phyloP scores from a whole-genome alignment of 768 basidiomycete species.

The Lepiota venenata region DNA sequence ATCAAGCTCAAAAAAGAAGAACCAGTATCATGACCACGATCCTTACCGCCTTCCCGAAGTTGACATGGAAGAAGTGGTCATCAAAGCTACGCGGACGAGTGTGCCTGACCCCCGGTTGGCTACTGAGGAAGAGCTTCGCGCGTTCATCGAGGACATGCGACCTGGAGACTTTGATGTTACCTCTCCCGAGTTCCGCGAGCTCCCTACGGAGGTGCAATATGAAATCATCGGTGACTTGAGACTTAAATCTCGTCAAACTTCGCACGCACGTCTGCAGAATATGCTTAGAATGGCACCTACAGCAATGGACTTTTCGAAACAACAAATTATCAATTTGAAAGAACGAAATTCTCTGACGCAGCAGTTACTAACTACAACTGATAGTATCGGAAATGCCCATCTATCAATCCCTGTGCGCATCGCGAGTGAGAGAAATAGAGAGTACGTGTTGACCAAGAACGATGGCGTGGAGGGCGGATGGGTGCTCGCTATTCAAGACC shows the following conservation, averaged over 20 bases:
- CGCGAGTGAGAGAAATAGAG: conserved; percentile 91
- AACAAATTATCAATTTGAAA: conserved; percentile 88
- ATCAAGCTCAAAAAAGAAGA: conserved; percentile 56
- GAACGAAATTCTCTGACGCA: conserved; percentile 92
- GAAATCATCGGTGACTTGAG: conserved; percentile 97
- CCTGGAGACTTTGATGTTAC: conserved; percentile 94
- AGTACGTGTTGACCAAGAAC: conserved; percentile 95
- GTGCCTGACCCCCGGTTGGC: conserved; percentile 90
- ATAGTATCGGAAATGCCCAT: conserved; percentile 87
- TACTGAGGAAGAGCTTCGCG: conserved; percentile 90
- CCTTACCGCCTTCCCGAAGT: conserved; percentile 92
- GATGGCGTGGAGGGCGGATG: conserved; percentile 86
- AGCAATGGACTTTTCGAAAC: conserved; percentile 92
- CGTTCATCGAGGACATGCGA: conserved; percentile 94
- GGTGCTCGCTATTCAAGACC: conserved; percentile 89
- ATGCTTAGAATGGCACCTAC: conserved; percentile 82
- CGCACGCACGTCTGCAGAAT: conserved; percentile 84
- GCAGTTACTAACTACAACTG: conserved; percentile 87
- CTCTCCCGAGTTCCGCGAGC: conserved; percentile 84
- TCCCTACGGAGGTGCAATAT: conserved; percentile 96
- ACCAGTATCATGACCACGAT: conserved; percentile 74
- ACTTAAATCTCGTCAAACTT: conserved; percentile 91
- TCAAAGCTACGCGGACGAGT: conserved; percentile 54
- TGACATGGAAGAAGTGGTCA: conserved; percentile 60
- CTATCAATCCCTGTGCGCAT: conserved; percentile 91